Evolutionary conservation across 495 filamentous ascomycete species (phyloP), one percentile per base, ranked within the genome.

Genomic region (Talaromyces proteolyticus): DNA sequence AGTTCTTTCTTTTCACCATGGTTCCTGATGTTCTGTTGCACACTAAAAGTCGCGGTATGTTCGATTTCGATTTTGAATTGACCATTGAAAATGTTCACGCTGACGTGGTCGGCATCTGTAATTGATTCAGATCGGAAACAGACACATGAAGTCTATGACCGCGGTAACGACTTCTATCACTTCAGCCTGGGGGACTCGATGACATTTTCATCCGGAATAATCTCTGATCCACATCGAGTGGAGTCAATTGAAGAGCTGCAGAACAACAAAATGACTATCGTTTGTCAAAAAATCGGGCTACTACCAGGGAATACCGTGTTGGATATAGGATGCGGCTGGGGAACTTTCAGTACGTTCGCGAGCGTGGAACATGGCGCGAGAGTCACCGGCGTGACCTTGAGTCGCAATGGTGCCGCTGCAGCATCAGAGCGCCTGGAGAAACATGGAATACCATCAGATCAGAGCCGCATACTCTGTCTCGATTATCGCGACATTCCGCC

Each of bases 91-190:
- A 14, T 6, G 51, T 14, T 21, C 6, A 17, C 4, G 17, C 16
- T 24, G 36, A n/a, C n/a, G n/a, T n/a, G n/a, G 25, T 54, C 17
- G 18, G 44, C 18, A 40, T 12, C 12, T n/a, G n/a, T 22, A 29
- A n/a, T 18, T 44, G 22, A 11, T n/a, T 14, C 50, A 85, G 82
- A 86, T 53, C 82, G 85, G 67, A 82, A 86, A 65, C 82, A 86
- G 68, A 82, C 85, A 34, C 82, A 82, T 59, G 82, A 85, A 60
- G 82, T 85, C 69, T 86, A 86, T 57, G 82, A 86, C 69, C 80
- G 82, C 42, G 82, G 82, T 57, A 82, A 86, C 57, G 82, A 86
- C 64, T 86, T 86, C 70, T 86, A 86, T 63, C 78, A 76, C 63
- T 86, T 81, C 80, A 86, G 85, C 67, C 69, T 86, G 16, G 82